Conservation (phyloP, 306 rosid genomes). For the Dryas drummondii region DNA sequence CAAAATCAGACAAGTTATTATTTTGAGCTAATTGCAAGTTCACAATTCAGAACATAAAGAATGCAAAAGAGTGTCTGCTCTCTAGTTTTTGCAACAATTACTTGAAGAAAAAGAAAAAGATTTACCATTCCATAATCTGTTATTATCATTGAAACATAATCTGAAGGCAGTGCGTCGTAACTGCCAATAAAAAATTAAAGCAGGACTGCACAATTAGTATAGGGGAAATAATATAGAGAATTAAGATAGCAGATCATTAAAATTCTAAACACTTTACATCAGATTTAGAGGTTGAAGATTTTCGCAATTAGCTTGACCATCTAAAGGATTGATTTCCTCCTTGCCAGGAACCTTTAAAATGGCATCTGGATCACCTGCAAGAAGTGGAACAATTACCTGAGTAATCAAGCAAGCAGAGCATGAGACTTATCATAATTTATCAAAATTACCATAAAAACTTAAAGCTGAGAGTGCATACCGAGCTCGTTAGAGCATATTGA, state of each 20-base stretch:
- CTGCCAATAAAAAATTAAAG: constrained; percentile 35
- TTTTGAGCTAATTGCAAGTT: neutral
- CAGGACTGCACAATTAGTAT: neutral
- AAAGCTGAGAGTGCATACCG: constrained; percentile 42
- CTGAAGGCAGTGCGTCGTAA: constrained; percentile 83
- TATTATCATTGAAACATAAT: constrained; percentile 75
- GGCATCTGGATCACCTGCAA: constrained; percentile 77
- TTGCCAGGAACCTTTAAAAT: constrained; percentile 65
- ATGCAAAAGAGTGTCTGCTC: neutral
- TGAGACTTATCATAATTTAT: constrained; percentile 15
- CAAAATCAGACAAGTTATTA: neutral
- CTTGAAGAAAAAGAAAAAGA: neutral
- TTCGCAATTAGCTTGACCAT: constrained; percentile 45
- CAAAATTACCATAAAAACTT: constrained; percentile 6
- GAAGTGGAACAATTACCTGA: constrained; percentile 29
- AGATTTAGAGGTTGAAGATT: constrained; percentile 73
- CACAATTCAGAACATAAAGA: neutral
- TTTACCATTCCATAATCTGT: constrained; percentile 94
- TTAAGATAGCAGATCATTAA: neutral
- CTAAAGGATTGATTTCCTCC: constrained; percentile 46
- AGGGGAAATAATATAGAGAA: neutral
- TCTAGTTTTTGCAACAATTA: neutral
- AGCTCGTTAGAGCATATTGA: constrained; percentile 85
- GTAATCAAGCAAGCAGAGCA: constrained; percentile 16
- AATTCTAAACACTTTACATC: constrained; percentile 39